Percentiles rank a stretch among this genome's conserved stretches.
Conservation (phyloP, 495 filamentous ascomycete species). For the Penicillium manginii region DNA sequence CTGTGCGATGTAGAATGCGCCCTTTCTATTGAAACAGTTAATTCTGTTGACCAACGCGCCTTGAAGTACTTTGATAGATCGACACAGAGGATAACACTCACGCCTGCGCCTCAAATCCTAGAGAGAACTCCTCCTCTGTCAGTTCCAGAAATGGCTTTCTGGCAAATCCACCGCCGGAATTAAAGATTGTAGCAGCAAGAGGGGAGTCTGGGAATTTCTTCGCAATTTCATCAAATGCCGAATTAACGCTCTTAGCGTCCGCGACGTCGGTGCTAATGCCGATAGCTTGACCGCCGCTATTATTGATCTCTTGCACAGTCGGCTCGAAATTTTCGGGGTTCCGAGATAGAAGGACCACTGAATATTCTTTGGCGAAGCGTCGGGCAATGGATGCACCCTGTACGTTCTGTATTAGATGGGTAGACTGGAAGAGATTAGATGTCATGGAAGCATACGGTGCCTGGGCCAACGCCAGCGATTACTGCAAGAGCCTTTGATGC, state of each 20-base stretch:
- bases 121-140: constrained; percentile 64
- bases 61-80: neutral
- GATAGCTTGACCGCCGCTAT: constrained; percentile 68
- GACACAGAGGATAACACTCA: constrained; percentile 39
- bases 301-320: constrained; percentile 76
- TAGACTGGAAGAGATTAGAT: neutral
- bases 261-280: constrained; percentile 77
- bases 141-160: constrained; percentile 83
- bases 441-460: constrained; percentile 56
- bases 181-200: constrained; percentile 81
- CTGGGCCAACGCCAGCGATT: constrained; percentile 75
- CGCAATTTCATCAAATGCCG: constrained; percentile 70
- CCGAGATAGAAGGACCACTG: constrained; percentile 75
- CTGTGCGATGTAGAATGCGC: constrained; percentile 80
- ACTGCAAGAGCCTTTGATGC: constrained; percentile 60
- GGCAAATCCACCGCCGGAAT: constrained; percentile 70
- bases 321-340: constrained; percentile 65
- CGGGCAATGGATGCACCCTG: constrained; percentile 64
- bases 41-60: no score
- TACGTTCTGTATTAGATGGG: neutral
- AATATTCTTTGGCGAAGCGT: constrained; percentile 72
- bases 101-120: constrained; percentile 61
- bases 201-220: constrained; percentile 50
- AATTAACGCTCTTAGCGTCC: constrained; percentile 60
- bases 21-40: constrained; percentile 51